Evolutionary conservation across 352 stramenopile species (phyloP), one percentile per base, ranked within the genome.

Genomic region (Phytopythium aichiense): DNA sequence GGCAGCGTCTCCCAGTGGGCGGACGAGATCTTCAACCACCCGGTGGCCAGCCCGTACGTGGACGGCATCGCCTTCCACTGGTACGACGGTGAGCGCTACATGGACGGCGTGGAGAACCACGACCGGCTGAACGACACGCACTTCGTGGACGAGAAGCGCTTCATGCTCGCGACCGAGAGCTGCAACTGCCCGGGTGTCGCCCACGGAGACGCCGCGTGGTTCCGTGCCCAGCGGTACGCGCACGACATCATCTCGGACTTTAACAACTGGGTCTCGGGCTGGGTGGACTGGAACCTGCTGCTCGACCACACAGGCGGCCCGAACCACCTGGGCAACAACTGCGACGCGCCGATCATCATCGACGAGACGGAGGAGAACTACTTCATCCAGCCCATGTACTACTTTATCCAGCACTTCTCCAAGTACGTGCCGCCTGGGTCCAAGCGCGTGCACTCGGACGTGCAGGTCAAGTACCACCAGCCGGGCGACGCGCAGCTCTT

Each of bases 211-310:
- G 86, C 81, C 1, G 86, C 81, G 1, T 97, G 89, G 88, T 90
- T 94, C 65, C 78, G 89, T 31, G 90, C 73, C 2, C 82, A 98
- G 65, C 84, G 86, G 3, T 95, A 97, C 31, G 85, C 78, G 2
- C 89, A 96, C 70, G 89, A 97, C 56, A 97, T 98, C 42, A 73
- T 98, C 54, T 84, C 82, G 15, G 87, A 98, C 63, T 75, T 95
- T 33, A 97, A 95, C 73, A 91, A 95, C 66, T 87, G 78, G 64
- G 85, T 90, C 16, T 72, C 81, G 42, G 89, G 89, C 2, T 98
- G 92, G 91, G 85, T 96, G 42, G 89, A 98, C 76, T 98, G 92
- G 92, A 98, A 98, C 72, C 62, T 98, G 45, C 50, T 97, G 8
- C 76, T 98, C 0, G 88, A 96, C 57, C 77, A 89, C 68, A 83